A percentile compares a stretch with the other conserved stretches of the same genome.
These are phyloP conservation scores for Eucalyptus cloeziana DNA, from an alignment of 345 rosid species.

Conservation along the genomic window DNA sequence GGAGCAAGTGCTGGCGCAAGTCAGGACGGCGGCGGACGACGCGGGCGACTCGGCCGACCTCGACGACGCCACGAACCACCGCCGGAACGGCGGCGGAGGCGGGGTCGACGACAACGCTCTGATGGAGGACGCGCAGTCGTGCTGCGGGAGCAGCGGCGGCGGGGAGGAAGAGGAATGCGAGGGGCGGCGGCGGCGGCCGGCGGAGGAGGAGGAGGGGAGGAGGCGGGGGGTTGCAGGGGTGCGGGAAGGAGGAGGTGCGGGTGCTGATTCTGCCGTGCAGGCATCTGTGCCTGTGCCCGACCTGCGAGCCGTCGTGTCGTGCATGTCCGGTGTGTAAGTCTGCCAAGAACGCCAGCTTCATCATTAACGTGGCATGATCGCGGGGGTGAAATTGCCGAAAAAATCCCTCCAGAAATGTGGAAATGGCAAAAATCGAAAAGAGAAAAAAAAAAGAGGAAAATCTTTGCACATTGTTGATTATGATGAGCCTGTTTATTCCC, in stretches of 20 bases:
- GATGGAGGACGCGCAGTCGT: neutral
- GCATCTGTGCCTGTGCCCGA: neutral
- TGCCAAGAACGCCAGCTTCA: neutral
- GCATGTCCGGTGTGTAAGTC: constrained; percentile 1
- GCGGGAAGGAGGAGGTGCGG: neutral
- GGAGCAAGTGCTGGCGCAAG: neutral
- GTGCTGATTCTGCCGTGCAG: constrained; percentile 6
- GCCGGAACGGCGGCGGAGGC: neutral
- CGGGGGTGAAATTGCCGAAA: neutral
- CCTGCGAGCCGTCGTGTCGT: neutral
- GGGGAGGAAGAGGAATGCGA: neutral
- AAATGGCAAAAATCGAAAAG: neutral
- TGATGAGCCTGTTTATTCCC: neutral
- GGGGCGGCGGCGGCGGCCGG: neutral
- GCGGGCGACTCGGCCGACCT: neutral
- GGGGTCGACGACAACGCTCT: neutral
- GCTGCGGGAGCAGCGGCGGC: neutral
- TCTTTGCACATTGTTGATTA: neutral
- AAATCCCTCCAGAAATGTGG: neutral
- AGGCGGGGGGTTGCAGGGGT: neutral
- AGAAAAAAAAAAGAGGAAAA: neutral
- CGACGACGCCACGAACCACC: neutral
- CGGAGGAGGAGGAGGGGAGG: neutral
- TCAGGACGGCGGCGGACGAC: neutral
- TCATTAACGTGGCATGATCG: neutral